Base-by-base conservation (phyloP, 169 alveolate species). In the Plasmodium falciparum region DNA sequence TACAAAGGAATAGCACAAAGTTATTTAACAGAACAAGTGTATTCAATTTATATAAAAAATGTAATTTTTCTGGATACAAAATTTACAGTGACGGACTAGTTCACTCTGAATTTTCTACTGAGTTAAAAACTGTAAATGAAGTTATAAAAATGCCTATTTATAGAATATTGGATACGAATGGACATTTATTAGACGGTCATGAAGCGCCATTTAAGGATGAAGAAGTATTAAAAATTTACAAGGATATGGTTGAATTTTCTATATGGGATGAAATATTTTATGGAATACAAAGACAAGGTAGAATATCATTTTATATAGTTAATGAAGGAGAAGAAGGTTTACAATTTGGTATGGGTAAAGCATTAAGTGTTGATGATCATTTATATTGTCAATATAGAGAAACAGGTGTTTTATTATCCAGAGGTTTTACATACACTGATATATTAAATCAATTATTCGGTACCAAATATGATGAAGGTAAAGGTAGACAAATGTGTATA, bases 401-500 rank as follows among this genome's bases (percentile, higher is more conserved):
- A 89, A 90, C 97, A 43, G 99, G 99, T 2, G 97, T 97, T 47
- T 93, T 97, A 74, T 73, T 97, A 50, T 93, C 96, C 88, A 96
- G 98, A 96, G 99, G 99, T 12, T 97, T 95, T 92, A 92, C 98
- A 8, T 89, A 93, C 13, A 95, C 93, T 29, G 96, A 97, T 49
- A 95, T 94, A 8, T 92, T 95, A 43, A 91, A 93, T 66, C 97
- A 95, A 86, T 92, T 93, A 9, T 91, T 93, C 67, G 94, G 93
- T 67, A 97, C 95, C 80, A 72, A 52, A 66, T 85, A 70, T 33
- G 99, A 98, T 88, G 96, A 94, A 54, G 98, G 99, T 49, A 97
- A 97, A 88, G 99, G 99, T 1, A 95, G 99, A 76, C 98, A 98
- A 93, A 98, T 98, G 99, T 99, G 99, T 11, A 97, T 98, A 26